These are phyloP conservation scores for Marsdenia floribunda DNA, from an alignment of 257 asterid species.

Conservation along the genomic window DNA sequence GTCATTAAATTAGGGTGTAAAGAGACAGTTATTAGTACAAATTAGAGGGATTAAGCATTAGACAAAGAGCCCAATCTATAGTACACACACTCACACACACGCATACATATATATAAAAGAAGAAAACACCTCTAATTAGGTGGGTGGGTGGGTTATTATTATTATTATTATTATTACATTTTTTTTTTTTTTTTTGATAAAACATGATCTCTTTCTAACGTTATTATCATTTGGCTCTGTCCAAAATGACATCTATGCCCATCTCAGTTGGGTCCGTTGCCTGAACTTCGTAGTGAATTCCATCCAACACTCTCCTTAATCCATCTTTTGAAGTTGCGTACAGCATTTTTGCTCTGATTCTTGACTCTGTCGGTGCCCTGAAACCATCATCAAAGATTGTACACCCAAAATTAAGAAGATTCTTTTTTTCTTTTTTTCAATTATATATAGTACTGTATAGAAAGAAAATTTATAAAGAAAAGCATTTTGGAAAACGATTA, in stretches of 20 bases:
- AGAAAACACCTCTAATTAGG: slow-evolving; percentile 24
- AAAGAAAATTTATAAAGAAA: not conserved
- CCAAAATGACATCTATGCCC: slow-evolving; percentile 75
- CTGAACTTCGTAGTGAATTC: slow-evolving; percentile 79
- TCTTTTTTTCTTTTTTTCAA: too few relatives aligned
- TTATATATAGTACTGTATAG: not conserved
- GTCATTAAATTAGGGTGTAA: slow-evolving; percentile 19
- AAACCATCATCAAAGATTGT: not conserved
- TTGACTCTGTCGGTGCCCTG: slow-evolving; percentile 82
- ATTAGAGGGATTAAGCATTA: slow-evolving; percentile 33
- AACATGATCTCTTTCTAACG: slow-evolving; percentile 14
- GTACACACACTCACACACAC: too few relatives aligned
- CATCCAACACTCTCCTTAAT: slow-evolving; percentile 70
- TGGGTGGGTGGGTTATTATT: slow-evolving; percentile 13
- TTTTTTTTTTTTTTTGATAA: slow-evolving; percentile 8
- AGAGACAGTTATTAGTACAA: slow-evolving; percentile 20
- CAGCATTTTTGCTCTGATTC: slow-evolving; percentile 74
- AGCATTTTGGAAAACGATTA: not conserved
- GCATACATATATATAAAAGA: not conserved
- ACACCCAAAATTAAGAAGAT: not conserved
- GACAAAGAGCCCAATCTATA: not conserved
- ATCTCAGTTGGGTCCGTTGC: slow-evolving; percentile 93
- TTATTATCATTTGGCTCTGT: slow-evolving; percentile 39
- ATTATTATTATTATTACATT: slow-evolving; percentile 18
- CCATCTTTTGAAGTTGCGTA: slow-evolving; percentile 91